Conservation (phyloP, 768 basidiomycete species). For the Butyriboletus loyo region DNA sequence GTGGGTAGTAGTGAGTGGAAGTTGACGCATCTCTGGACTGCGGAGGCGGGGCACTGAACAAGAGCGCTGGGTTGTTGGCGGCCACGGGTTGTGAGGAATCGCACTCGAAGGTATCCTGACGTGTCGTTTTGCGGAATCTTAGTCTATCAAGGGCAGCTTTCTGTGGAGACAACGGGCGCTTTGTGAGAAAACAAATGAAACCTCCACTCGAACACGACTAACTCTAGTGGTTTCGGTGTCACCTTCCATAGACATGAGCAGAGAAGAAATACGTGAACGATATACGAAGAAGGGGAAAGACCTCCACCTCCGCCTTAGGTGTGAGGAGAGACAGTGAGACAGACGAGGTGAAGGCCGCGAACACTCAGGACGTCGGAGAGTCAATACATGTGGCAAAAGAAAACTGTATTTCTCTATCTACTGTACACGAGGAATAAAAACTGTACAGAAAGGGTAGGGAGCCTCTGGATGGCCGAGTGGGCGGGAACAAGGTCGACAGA, state of each 20-base stretch:
- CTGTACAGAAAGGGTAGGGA: slow-evolving; percentile 17
- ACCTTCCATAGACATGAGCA: slow-evolving; percentile 46
- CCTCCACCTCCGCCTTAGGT: slow-evolving; percentile 14
- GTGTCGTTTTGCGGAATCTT: slow-evolving; percentile 44
- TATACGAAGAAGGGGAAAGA: slow-evolving; percentile 10
- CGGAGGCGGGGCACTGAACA: slow-evolving; percentile 41
- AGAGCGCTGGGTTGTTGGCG: slow-evolving; percentile 55
- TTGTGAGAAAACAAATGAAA: slow-evolving; percentile 30
- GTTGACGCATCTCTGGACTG: slow-evolving; percentile 80
- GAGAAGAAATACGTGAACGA: slow-evolving; percentile 17
- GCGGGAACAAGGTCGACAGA: background rate
- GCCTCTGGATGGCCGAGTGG: slow-evolving; percentile 1
- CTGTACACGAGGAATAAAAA: slow-evolving; percentile 26
- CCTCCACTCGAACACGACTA: slow-evolving; percentile 34
- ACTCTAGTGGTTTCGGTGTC: slow-evolving; percentile 51
- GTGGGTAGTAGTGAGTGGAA: slow-evolving; percentile 58
- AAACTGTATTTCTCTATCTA: slow-evolving; percentile 38
- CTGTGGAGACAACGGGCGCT: slow-evolving; percentile 34
- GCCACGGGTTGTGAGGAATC: slow-evolving; percentile 51
- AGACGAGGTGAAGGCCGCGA: slow-evolving; percentile 32
- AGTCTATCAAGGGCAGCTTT: slow-evolving; percentile 44
- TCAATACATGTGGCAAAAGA: slow-evolving; percentile 47
- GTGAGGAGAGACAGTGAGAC: slow-evolving; percentile 21
- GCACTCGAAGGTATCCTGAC: slow-evolving; percentile 27
- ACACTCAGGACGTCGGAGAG: slow-evolving; percentile 48